A percentile compares a stretch with the other conserved stretches of the same genome.
Conservation (phyloP, 441 rosid species). For the Erysimum cheiri region DNA sequence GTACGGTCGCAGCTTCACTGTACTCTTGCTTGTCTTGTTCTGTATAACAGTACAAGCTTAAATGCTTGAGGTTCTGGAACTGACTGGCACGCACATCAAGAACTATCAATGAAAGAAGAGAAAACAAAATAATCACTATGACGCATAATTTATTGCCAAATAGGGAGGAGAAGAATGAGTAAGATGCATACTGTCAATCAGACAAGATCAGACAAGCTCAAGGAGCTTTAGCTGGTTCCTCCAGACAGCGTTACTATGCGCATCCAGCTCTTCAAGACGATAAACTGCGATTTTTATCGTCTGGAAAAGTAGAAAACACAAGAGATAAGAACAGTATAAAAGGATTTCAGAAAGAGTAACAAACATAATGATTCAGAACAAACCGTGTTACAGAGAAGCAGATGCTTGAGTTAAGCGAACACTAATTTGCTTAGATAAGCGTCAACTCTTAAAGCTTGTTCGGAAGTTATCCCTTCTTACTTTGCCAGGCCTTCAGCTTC, state of each 20-base stretch:
- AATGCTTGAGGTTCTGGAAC: conserved; percentile 39
- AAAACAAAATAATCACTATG: conserved; percentile 21
- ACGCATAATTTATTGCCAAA: conserved; percentile 18
- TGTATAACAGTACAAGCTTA: conserved; percentile 31
- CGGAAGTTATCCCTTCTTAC: conserved; percentile 46
- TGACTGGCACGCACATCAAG: conserved; percentile 38
- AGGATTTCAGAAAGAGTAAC: not conserved
- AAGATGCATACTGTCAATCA: conserved; percentile 21
- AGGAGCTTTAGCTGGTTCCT: conserved; percentile 24
- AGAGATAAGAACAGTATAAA: not conserved
- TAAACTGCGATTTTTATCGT: conserved; percentile 34
- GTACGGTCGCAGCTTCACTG: conserved; percentile 31
- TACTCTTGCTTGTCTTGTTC: conserved; percentile 40
- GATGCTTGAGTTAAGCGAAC: conserved; percentile 19
- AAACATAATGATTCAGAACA: conserved; percentile 18
- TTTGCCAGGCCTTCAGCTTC: conserved; percentile 58
- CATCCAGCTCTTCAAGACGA: conserved; percentile 33
- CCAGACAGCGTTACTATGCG: conserved; percentile 1
- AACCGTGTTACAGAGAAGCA: conserved; percentile 36
- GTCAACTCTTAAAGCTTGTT: conserved; percentile 11
- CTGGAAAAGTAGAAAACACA: conserved; percentile 37
- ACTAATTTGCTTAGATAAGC: conserved; percentile 16
- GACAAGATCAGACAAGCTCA: no score
- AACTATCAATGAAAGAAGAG: conserved; percentile 26
- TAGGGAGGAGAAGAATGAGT: conserved; percentile 21